Percentiles rank a stretch among this genome's conserved stretches.
Conservation (phyloP, 1,284 basidiomycete genomes). For the Malassezia caprae region DNA sequence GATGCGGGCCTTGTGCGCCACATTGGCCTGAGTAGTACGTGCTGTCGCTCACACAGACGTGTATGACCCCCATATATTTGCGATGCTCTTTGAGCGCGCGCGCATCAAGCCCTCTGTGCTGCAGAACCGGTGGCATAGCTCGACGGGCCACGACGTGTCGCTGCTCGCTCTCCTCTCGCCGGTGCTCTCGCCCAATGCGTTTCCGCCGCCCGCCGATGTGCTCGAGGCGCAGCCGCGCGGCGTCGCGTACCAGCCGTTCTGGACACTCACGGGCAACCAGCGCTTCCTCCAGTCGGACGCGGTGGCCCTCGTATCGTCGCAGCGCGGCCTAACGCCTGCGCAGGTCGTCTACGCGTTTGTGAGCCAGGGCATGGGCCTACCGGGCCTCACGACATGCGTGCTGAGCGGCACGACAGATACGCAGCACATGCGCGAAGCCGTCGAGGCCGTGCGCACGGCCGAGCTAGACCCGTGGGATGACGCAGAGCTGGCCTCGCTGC, state of each 20-base stretch:
- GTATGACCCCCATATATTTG: constrained; percentile 39
- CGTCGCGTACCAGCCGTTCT: constrained; percentile 42
- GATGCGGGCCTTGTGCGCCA: constrained; percentile 29
- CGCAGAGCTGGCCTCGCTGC: constrained; percentile 24
- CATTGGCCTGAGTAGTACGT: constrained; percentile 32
- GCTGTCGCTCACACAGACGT: constrained; percentile 19
- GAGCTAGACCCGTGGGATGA: constrained; percentile 13
- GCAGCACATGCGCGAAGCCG: constrained; percentile 36
- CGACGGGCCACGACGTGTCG: constrained; percentile 43
- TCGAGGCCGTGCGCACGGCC: constrained; percentile 12
- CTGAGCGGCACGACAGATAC: constrained; percentile 31
- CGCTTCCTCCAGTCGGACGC: constrained; percentile 21
- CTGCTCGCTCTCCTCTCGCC: constrained; percentile 33
- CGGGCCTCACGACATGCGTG: constrained; percentile 27
- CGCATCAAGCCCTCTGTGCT: constrained; percentile 26
- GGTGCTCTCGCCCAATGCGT: constrained; percentile 32
- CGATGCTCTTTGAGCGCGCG: constrained; percentile 22
- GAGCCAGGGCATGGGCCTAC: constrained; percentile 29
- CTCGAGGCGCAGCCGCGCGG: constrained; percentile 2
- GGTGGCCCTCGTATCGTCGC: constrained; percentile 23
- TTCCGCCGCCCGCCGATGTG: constrained; percentile 12
- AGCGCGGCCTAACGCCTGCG: constrained; percentile 24
- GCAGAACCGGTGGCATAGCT: constrained; percentile 44
- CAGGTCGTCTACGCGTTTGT: constrained; percentile 39
- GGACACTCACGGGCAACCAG: constrained; percentile 42